These are phyloP conservation scores for Reticulascus tulasneorum DNA, from an alignment of 2,329 filamentous ascomycete species.

Conservation along the genomic window DNA sequence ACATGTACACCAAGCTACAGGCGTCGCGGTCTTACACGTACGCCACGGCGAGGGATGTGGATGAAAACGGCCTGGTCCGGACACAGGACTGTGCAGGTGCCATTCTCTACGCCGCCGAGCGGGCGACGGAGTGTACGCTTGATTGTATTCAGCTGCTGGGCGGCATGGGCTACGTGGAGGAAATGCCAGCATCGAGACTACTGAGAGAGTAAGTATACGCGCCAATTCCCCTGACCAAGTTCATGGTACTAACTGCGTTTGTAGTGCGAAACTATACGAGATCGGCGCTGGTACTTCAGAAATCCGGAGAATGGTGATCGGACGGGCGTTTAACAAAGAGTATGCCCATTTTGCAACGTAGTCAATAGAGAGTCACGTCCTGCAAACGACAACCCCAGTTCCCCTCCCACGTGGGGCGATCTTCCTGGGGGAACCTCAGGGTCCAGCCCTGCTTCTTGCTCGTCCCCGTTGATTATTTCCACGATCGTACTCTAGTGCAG, in stretches of 20 bases:
- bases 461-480: no score
- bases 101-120: constrained; percentile 88
- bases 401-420: no score
- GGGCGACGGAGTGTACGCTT: constrained; percentile 79
- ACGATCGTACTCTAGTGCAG: no score
- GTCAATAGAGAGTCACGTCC: background rate
- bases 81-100: constrained; percentile 94
- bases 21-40: constrained; percentile 87
- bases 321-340: constrained; percentile 85
- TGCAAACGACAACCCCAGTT: background rate
- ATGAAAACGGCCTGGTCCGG: constrained; percentile 67
- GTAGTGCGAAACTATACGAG: constrained; percentile 76
- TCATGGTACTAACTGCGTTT: constrained; percentile 22
- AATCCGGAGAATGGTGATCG: constrained; percentile 90
- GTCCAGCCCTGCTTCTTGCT: no score
- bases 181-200: constrained; percentile 84
- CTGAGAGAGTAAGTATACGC: constrained; percentile 60
- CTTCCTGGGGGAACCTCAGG: no score
- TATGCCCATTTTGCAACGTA: constrained; percentile 45
- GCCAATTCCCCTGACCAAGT: no score
- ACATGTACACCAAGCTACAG: constrained; percentile 95
- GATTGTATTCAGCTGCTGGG: constrained; percentile 91
- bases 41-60: constrained; percentile 71
- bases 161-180: constrained; percentile 94
- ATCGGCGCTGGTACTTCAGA: constrained; percentile 97